phyloP scores from a whole-genome alignment of 2,329 filamentous ascomycete species.

The Pseudogymnoascus sp. region DNA sequence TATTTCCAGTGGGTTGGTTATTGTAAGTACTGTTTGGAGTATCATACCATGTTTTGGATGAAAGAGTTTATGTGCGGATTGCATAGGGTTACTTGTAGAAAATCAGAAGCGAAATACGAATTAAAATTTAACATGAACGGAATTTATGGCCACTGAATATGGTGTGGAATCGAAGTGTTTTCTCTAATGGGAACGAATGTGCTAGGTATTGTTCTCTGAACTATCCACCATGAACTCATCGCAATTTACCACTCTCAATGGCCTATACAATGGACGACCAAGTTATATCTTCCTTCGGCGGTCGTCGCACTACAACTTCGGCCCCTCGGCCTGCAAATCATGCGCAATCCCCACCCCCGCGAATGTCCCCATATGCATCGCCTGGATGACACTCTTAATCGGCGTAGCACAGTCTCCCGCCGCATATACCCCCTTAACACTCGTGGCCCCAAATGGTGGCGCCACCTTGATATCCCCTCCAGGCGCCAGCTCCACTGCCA shows the following conservation, averaged over 20 bases:
- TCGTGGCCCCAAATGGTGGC: slow-evolving; percentile 42
- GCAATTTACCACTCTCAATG: not conserved
- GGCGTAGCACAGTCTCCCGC: slow-evolving; percentile 41
- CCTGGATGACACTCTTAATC: slow-evolving; percentile 16
- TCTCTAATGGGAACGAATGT: not conserved
- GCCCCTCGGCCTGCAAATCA: not conserved
- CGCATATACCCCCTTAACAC: slow-evolving; percentile 45
- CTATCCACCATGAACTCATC: not conserved
- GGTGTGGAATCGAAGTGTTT: not conserved
- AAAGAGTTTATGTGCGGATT: not conserved
- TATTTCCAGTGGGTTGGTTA: not conserved
- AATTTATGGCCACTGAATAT: not conserved
- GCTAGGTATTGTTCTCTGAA: not conserved
- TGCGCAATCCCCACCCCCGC: slow-evolving; percentile 7
- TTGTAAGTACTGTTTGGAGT: not conserved
- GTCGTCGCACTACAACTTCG: not conserved
- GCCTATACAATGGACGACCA: not conserved
- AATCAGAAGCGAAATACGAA: not conserved
- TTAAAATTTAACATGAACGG: not conserved
- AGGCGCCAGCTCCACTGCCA: not conserved
- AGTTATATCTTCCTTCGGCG: not conserved
- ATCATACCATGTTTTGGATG: not conserved
- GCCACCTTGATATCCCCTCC: slow-evolving; percentile 35
- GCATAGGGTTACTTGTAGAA: not conserved
- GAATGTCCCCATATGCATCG: slow-evolving; percentile 11